A percentile compares a stretch with the other conserved stretches of the same genome.
These are phyloP conservation scores for Komagataella kurtzmanii DNA, from an alignment of 805 yeast genomes.

Conservation along the genomic window DNA sequence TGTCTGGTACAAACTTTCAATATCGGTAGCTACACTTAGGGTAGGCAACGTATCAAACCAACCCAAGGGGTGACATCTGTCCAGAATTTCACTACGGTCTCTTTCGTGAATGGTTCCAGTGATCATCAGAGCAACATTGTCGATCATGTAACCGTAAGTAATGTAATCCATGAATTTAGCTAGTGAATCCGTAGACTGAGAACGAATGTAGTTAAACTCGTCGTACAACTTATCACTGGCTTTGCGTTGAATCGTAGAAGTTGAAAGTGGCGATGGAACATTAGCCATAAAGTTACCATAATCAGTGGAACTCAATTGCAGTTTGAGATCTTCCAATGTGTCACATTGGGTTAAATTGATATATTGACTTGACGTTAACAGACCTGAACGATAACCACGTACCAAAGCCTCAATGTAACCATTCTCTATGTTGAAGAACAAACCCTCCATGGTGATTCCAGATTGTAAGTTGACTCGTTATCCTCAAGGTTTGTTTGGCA, in stretches of 20 bases:
- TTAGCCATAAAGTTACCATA: constrained; percentile 84
- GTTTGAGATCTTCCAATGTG: constrained; percentile 80
- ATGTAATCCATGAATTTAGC: constrained; percentile 82
- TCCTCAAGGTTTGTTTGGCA: not conserved
- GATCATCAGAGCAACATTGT: constrained; percentile 88
- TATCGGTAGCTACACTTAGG: constrained; percentile 84
- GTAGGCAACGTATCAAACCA: constrained; percentile 98
- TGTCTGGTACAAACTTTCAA: constrained; percentile 83
- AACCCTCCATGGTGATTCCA: constrained; percentile 62
- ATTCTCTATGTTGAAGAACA: constrained; percentile 75
- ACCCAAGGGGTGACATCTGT: constrained; percentile 92
- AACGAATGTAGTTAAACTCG: constrained; percentile 75
- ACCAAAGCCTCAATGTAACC: constrained; percentile 93
- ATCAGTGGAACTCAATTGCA: constrained; percentile 92
- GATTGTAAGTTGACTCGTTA: not conserved
- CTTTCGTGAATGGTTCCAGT: constrained; percentile 95
- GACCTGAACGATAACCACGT: constrained; percentile 84
- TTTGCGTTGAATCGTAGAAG: constrained; percentile 73
- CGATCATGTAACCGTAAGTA: constrained; percentile 96
- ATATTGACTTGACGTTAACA: constrained; percentile 68
- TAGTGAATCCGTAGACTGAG: constrained; percentile 73
- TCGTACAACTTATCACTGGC: constrained; percentile 62
- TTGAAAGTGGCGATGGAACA: constrained; percentile 71
- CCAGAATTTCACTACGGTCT: constrained; percentile 76
- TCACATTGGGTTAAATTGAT: constrained; percentile 93